phyloP scores from a whole-genome alignment of 2,329 filamentous ascomycete genomes.

The Colletotrichum tabaci region DNA sequence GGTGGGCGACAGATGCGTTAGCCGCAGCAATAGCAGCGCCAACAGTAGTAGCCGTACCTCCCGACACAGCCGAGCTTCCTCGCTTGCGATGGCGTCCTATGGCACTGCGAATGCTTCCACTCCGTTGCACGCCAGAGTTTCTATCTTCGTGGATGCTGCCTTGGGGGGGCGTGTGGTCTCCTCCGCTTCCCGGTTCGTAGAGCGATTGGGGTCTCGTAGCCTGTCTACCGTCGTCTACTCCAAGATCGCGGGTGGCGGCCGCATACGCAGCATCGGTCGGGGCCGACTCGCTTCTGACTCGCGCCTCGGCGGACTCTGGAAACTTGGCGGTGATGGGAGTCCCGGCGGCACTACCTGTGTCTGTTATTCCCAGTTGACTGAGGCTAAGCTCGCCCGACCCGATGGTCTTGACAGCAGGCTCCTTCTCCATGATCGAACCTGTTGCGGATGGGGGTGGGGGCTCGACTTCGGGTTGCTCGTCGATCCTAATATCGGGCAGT shows the following conservation, averaged over 20 bases:
- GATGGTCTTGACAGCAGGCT: conserved; percentile 88
- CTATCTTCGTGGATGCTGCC: conserved; percentile 78
- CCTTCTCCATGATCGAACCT: conserved; percentile 63
- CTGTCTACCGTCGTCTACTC: conserved; percentile 51
- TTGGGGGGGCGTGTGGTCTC: conserved; percentile 76
- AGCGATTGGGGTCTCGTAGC: conserved; percentile 63
- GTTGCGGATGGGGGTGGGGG: conserved; percentile 48
- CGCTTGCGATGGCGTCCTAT: conserved; percentile 78
- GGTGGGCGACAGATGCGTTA: conserved; percentile 77
- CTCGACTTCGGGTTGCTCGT: conserved; percentile 61
- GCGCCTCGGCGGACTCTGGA: conserved; percentile 62
- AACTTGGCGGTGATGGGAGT: conserved; percentile 72
- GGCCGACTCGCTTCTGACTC: conserved; percentile 71
- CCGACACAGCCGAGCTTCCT: conserved; percentile 83
- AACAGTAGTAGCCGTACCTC: conserved; percentile 74
- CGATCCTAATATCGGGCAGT: conserved; percentile 50
- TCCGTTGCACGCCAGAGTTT: conserved; percentile 68
- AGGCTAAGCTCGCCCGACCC: conserved; percentile 91
- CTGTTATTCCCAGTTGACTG: conserved; percentile 86
- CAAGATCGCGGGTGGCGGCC: conserved; percentile 52
- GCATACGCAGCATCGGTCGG: conserved; percentile 60
- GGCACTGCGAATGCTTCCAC: conserved; percentile 77
- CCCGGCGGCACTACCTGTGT: conserved; percentile 67
- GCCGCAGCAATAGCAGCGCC: conserved; percentile 80
- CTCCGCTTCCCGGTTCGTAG: conserved; percentile 63